Evolutionary conservation across 1,139 yeast species (phyloP), one percentile per base, ranked within the genome.

Genomic region (Sporopachydermia cereana): DNA sequence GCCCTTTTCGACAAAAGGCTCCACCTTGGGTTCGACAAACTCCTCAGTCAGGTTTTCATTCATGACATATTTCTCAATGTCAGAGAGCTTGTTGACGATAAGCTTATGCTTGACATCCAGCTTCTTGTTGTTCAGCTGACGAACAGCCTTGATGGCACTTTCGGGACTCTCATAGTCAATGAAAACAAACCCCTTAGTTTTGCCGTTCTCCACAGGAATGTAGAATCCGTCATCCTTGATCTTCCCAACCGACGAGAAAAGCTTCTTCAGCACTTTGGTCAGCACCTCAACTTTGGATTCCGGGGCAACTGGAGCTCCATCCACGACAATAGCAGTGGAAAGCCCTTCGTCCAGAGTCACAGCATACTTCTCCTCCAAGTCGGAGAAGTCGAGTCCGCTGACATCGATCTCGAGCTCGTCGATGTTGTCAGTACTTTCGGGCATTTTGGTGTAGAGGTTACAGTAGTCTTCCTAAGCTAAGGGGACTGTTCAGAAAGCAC

Each of bases 261-360:
- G 72, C 68, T 89, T 91, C 57, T 75, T 77, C 58, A 93, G 74
- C 45, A 93, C 97, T 61, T 85, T 89, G 56, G 80, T 75, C 60
- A 93, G 76, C 46, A 84, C 79, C 43, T 88, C 84, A 41, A 80
- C 85, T 66, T 93, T 93, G 47, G 86, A 64, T 59, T 83, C 95
- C 47, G 96, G 96, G 22, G 95, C 95, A 52, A 86, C 71, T 53
- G 99, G 99, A 3, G 95, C 91, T 43, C 98, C 98, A 62, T 88
- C 97, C 45, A 88, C 83, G 24, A 91, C 85, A 48, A 91, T 78
- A 60, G 79, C 89, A 57, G 76, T 77, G 58, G 86, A 96, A 48
- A 85, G 72, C 36, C 81, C 78, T 52, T 74, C 67, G 51, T 77
- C 79, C 41, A 69, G 69, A 48, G 74, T 71, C 47, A 84, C 79